phyloP scores from a whole-genome alignment of 1,284 basidiomycete species.

The Tilletiaria anomala region DNA sequence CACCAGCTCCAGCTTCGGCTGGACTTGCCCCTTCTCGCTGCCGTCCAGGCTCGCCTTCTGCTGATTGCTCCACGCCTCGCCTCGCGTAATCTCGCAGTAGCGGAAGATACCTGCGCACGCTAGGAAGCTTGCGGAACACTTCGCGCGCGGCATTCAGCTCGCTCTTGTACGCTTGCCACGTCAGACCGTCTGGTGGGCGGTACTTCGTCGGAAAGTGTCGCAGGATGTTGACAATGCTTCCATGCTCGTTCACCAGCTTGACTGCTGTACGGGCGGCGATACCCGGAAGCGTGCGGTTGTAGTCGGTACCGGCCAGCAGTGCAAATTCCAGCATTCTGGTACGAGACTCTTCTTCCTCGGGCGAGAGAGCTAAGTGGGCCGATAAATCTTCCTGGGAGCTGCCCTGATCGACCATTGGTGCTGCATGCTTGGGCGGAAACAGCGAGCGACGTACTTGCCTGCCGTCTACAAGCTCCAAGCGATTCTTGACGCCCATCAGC shows the following conservation, averaged over 20 bases:
- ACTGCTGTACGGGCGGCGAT: constrained; percentile 22
- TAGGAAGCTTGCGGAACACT: constrained; percentile 25
- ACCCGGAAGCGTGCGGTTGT: constrained; percentile 30
- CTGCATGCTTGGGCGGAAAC: no score
- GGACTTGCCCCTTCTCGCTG: neutral
- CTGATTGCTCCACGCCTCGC: neutral
- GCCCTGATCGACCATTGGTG: no score
- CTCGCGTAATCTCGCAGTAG: constrained; percentile 1
- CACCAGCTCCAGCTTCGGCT: neutral
- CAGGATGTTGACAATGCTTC: constrained; percentile 15
- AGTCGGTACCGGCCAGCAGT: constrained; percentile 37
- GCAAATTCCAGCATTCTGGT: constrained; percentile 29
- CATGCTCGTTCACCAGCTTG: constrained; percentile 18
- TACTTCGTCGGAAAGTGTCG: constrained; percentile 5
- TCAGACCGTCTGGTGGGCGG: constrained; percentile 20
- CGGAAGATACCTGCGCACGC: constrained; percentile 6
- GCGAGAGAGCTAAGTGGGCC: no score
- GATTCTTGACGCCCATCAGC: constrained; percentile 17
- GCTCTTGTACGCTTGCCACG: constrained; percentile 16
- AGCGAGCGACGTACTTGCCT: constrained; percentile 11
- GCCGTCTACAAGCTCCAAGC: constrained; percentile 23
- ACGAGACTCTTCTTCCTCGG: constrained; percentile 4
- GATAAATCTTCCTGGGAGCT: no score
- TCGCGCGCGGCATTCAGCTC: constrained; percentile 20
- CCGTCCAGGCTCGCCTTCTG: neutral